Conservation (phyloP, 345 rosid genomes). For the Carallia pectinifolia region DNA sequence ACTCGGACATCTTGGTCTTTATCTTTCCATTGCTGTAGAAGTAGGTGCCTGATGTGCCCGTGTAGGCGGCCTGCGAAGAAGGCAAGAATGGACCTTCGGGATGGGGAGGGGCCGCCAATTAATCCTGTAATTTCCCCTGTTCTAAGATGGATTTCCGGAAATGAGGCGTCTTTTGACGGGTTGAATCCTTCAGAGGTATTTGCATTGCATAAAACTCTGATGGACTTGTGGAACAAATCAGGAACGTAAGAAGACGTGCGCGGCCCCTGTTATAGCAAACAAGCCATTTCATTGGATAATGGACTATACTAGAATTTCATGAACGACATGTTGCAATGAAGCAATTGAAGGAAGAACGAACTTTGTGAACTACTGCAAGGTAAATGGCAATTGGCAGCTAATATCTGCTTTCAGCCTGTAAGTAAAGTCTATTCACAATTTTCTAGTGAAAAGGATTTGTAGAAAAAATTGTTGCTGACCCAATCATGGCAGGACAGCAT, state of each 20-base stretch:
- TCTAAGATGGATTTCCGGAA: conserved; percentile 65
- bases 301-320: too few species aligned
- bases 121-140: conserved; percentile 55
- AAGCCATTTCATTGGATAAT: neutral
- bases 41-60: conserved; percentile 54
- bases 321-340: too few species aligned
- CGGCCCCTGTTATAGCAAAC: conserved; percentile 48
- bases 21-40: conserved; percentile 58
- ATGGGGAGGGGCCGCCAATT: conserved; percentile 44
- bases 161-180: conserved; percentile 63
- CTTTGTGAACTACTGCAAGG: too few species aligned
- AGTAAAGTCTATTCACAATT: too few species aligned
- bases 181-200: conserved; percentile 74
- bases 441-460: neutral
- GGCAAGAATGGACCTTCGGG: conserved; percentile 49
- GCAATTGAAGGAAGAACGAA: too few species aligned
- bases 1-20: conserved; percentile 57
- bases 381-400: too few species aligned
- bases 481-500: conserved; percentile 88
- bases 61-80: conserved; percentile 71
- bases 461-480: conserved; percentile 33
- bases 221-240: conserved; percentile 57
- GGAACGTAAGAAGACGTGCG: conserved; percentile 54
- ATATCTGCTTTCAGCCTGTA: too few species aligned
- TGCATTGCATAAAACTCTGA: conserved; percentile 78